These are phyloP conservation scores for Exophiala sp. DNA, from an alignment of 2,329 filamentous ascomycete species.

Conservation along the genomic window DNA sequence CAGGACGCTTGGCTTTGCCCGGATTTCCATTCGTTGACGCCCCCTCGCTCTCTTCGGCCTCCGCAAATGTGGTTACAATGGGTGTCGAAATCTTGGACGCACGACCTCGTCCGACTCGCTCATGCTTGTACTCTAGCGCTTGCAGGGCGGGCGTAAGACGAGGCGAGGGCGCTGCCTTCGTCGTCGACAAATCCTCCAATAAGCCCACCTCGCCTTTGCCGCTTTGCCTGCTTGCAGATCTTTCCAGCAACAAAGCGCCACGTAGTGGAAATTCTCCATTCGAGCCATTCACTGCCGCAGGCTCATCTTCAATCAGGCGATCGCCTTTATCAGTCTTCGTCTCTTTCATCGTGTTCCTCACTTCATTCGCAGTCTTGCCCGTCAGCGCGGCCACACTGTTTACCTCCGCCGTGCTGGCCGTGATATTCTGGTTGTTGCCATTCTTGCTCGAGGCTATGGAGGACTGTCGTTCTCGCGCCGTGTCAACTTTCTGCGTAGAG, in stretches of 20 bases:
- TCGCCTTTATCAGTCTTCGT: slow-evolving; percentile 34
- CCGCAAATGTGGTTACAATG: slow-evolving; percentile 36
- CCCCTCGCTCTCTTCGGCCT: slow-evolving; percentile 28
- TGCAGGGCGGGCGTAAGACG: slow-evolving; percentile 29
- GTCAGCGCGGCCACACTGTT: slow-evolving; percentile 30
- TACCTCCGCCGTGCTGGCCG: slow-evolving; percentile 33
- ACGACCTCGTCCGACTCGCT: slow-evolving; percentile 31
- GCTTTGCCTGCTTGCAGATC: slow-evolving; percentile 38
- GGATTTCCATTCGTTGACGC: slow-evolving; percentile 12
- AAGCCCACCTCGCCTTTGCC: slow-evolving; percentile 13
- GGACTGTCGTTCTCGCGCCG: slow-evolving; percentile 36
- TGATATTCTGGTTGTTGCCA: slow-evolving; percentile 54
- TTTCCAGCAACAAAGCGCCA: slow-evolving; percentile 20
- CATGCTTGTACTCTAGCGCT: slow-evolving; percentile 8
- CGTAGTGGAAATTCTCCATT: slow-evolving; percentile 33
- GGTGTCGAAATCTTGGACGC: slow-evolving; percentile 43
- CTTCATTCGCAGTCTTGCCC: slow-evolving; percentile 43
- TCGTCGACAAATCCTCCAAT: slow-evolving; percentile 9
- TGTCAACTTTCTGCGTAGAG: slow-evolving; percentile 58
- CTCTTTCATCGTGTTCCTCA: slow-evolving; percentile 54
- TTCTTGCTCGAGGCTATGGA: slow-evolving; percentile 60
- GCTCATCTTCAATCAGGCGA: slow-evolving; percentile 40
- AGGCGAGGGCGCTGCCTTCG: slow-evolving; percentile 28
- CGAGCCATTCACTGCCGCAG: slow-evolving; percentile 37
- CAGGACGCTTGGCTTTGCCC: slow-evolving; percentile 23